Base-by-base conservation (phyloP, 2,329 filamentous ascomycete species). In the Lasiodiplodia gonubiensis region DNA sequence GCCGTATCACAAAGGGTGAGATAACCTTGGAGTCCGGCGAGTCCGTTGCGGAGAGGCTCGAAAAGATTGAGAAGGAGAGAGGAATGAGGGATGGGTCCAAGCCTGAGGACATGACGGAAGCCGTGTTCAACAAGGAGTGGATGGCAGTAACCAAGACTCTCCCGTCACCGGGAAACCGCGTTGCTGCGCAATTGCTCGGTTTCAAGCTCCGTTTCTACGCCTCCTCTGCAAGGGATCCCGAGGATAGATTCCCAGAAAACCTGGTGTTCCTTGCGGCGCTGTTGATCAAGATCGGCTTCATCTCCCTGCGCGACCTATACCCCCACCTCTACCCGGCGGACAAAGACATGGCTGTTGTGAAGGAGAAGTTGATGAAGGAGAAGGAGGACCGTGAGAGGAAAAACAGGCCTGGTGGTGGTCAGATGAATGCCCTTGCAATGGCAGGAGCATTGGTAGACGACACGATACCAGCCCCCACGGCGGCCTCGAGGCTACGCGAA, bases 141-240 rank as follows among this genome's bases (percentile, higher is more conserved):
- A 92, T 97, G 72, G 85, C 88, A 70, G 83, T 88, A 68, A 97
- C 94, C 2, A 90, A 89, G 67, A 96, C 92, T 0, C 81, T 95
- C 3, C 94, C 94, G 4, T 93, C 94, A 1, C 85, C 87, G 35
- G 95, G 96, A 35, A 99, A 97, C 76, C 88, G 90, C 52, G 92
- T 96, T 68, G 95, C 95, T 1, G 96, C 96, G 35, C 95, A 98
- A 77, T 86, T 99, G 3, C 88, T 99, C 16, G 95, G 95, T 4
- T 99, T 99, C 85, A 99, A 99, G 80, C 86, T 99, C 61, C 92
- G 92, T 16, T 99, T 97, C 78, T 99, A 99, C 76, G 91, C 92
- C 49, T 96, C 93, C 0, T 84, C 89, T 33, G 89, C 91, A 42
- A 88, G 94, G 67, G 88, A 92, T 68, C 86, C 89, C 65, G 83